phyloP scores from a whole-genome alignment of 768 basidiomycete genomes.

The Calocybe indica region DNA sequence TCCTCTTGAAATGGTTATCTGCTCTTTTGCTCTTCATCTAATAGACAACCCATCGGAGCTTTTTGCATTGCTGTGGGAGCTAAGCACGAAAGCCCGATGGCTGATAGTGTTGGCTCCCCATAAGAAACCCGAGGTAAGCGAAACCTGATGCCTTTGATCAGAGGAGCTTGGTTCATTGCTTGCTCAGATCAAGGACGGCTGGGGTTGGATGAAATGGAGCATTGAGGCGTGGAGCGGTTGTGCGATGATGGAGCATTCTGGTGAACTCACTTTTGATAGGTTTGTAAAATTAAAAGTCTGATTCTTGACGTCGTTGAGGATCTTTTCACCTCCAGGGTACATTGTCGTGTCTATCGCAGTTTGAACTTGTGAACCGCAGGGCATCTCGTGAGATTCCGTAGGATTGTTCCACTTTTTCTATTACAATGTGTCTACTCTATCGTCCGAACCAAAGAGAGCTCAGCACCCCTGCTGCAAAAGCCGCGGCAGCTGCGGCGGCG shows the following conservation, averaged over 20 bases:
- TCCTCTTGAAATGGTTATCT: conserved; percentile 51
- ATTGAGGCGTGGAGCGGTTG: conserved; percentile 38
- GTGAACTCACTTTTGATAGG: conserved; percentile 47
- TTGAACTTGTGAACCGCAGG: conserved; percentile 20
- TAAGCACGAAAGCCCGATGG: conserved; percentile 58
- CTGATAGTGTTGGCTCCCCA: conserved; percentile 68
- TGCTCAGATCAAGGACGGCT: conserved; percentile 53
- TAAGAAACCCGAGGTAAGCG: conserved; percentile 64
- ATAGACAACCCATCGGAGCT: conserved; percentile 54
- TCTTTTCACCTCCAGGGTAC: conserved; percentile 28
- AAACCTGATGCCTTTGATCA: background rate
- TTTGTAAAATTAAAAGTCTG: conserved; percentile 8
- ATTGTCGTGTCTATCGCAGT: conserved; percentile 48
- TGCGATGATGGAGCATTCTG: conserved; percentile 30
- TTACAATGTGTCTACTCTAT: conserved; percentile 10
- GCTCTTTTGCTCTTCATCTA: conserved; percentile 74
- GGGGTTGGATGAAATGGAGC: conserved; percentile 66
- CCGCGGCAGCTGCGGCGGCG: conserved; percentile 26
- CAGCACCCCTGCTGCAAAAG: conserved; percentile 29
- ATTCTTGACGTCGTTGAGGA: background rate
- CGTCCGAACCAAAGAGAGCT: conserved; percentile 22
- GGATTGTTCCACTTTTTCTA: background rate
- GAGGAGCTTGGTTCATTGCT: background rate
- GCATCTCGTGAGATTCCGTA: too few relatives aligned
- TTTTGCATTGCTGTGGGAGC: conserved; percentile 58